Evolutionary conservation across 345 rosid genomes (phyloP).

Genomic region (Hirschfeldia incana): DNA sequence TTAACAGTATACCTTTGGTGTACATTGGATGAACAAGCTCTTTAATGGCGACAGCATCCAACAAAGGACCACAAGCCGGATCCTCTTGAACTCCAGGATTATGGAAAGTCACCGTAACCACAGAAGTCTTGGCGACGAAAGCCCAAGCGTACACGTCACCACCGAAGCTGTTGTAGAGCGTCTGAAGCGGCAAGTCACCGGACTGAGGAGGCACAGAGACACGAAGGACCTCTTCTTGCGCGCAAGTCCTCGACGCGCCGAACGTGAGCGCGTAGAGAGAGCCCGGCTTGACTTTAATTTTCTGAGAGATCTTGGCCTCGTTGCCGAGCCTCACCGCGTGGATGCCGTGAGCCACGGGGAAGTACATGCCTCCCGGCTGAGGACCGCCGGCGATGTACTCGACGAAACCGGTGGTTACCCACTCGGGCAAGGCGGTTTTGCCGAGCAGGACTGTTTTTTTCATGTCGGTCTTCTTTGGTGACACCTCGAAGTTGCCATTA

Average conservation of each 20-base stretch:
- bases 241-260: constrained; percentile 96
- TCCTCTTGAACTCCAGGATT: constrained; percentile 96
- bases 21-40: constrained; percentile 65
- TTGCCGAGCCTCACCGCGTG: constrained; percentile 96
- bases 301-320: constrained; percentile 87
- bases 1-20: constrained; percentile 48
- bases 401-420: constrained; percentile 79
- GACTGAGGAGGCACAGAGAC: constrained; percentile 68
- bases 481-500: constrained; percentile 88
- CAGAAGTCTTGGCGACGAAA: constrained; percentile 49
- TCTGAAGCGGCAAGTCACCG: constrained; percentile 91
- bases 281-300: constrained; percentile 59
- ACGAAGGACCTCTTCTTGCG: constrained; percentile 86
- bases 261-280: constrained; percentile 83
- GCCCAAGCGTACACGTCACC: constrained; percentile 93
- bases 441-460: constrained; percentile 68
- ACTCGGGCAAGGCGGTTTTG: constrained; percentile 65
- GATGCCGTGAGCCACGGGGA: constrained; percentile 81
- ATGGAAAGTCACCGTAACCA: constrained; percentile 61
- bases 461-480: constrained; percentile 58
- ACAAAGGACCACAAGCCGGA: constrained; percentile 95
- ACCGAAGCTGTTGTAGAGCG: constrained; percentile 79
- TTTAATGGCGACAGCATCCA: constrained; percentile 95
- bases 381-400: constrained; percentile 97
- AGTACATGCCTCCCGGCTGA: constrained; percentile 92